Evolutionary conservation across 2,329 filamentous ascomycete genomes (phyloP), one percentile per base, ranked within the genome.

Genomic region (Hypomyces perniciosus): DNA sequence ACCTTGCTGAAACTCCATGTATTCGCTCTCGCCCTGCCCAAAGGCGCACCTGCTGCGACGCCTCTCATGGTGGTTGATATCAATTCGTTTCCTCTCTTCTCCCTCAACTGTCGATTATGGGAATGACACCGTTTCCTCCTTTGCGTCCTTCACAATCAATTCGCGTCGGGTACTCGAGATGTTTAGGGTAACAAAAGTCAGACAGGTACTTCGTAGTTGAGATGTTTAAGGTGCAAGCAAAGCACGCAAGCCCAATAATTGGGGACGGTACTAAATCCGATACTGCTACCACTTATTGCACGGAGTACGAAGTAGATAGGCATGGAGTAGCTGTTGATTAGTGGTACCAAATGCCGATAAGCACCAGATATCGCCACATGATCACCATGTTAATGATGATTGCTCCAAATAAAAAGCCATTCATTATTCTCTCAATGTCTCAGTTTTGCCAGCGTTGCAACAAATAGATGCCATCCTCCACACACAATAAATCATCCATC

Each of bases 1-100:
- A 71, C 68, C 65, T 65, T 69, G 60, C 70, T 70, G 50, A 72
- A 70, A 56, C 62, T 72, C 65, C 66, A 73, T 9, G 70, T 73
- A 45, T 73, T 68, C 48, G 60, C 63, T 46, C 66, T 59, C 47
- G 61, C 54, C 54, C 67, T 59, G 40, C 62, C 62, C 44, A 56
- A 57, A n/a, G 59, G 58, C 46, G 65, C 61, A 46, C 67, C 68
- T 50, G 69, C 68, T 46, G 62, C 59, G 46, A 72, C 62, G 42
- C 68, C 67, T 53, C 59, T 63, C 62, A 67, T 68, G 29, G 38
- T 62, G 49, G 28, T 44, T 43, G 9, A 26, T 26, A 30, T 28
- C 8, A 8, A 9, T 8, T n/a, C 29, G 12, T 39, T 27, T 28
- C 20, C 26, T 13, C 13, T 13, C 20, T 10, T 29, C 27, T 2